A percentile compares a stretch with the other conserved stretches of the same genome.
Evolutionary conservation across 2,329 filamentous ascomycete genomes (phyloP).

Genomic region (Talaromyces atroroseus): DNA sequence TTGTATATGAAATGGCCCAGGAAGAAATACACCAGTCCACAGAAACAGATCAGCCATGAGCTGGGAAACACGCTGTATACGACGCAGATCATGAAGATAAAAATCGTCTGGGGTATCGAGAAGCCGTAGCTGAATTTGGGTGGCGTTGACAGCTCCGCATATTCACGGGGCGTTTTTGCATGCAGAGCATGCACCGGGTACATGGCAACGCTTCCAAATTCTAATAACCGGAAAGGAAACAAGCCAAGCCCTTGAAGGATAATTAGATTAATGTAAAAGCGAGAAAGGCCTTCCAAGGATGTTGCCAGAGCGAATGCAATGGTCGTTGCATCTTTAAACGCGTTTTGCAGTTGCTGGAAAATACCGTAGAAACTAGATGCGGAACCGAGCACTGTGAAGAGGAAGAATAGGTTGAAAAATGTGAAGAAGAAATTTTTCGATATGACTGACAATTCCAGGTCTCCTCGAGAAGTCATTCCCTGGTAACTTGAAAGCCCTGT

Average conservation of each 20-base stretch:
- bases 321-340: conserved; percentile 70
- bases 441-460: conserved; percentile 89
- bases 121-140: conserved; percentile 93
- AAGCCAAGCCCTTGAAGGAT: conserved; percentile 90
- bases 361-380: conserved; percentile 67
- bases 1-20: conserved; percentile 89
- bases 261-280: conserved; percentile 91
- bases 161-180: conserved; percentile 85
- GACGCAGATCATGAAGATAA: conserved; percentile 91
- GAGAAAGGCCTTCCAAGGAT: conserved; percentile 67
- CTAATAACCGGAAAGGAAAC: conserved; percentile 84
- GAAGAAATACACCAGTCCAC: conserved; percentile 59
- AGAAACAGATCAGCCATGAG: conserved; percentile 74
- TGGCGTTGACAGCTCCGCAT: conserved; percentile 72
- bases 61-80: conserved; percentile 83
- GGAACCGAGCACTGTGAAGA: conserved; percentile 84
- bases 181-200: conserved; percentile 74
- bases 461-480: conserved; percentile 90
- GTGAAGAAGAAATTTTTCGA: conserved; percentile 99
- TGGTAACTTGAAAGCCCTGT: conserved; percentile 74
- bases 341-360: conserved; percentile 60
- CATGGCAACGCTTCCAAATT: conserved; percentile 77
- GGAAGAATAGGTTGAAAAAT: conserved; percentile 97
- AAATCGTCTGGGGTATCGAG: conserved; percentile 83
- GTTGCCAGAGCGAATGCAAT: conserved; percentile 70